Conservation (phyloP, 805 yeast species). For the Cyberlindnera suaveolens region DNA sequence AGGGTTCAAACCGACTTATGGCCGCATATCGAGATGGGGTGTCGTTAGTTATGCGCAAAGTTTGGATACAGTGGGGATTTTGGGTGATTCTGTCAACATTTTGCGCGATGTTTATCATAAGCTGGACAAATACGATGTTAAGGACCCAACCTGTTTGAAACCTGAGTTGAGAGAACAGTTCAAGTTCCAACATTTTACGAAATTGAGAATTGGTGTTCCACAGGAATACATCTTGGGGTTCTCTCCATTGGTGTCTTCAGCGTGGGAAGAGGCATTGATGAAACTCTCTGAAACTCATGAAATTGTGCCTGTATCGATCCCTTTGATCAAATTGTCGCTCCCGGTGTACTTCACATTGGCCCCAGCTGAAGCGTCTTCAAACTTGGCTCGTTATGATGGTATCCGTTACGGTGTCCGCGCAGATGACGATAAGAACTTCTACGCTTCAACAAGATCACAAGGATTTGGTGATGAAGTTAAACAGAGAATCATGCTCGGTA, state of each 20-base stretch:
- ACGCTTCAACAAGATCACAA: slow-evolving; percentile 50
- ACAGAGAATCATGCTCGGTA: slow-evolving; percentile 78
- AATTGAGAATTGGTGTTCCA: slow-evolving; percentile 64
- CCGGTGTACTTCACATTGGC: slow-evolving; percentile 85
- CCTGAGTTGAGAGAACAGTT: slow-evolving; percentile 26
- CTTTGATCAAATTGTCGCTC: slow-evolving; percentile 57
- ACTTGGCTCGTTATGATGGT: slow-evolving; percentile 87
- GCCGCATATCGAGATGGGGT: slow-evolving; percentile 88
- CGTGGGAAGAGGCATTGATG: slow-evolving; percentile 42
- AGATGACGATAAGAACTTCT: slow-evolving; percentile 33
- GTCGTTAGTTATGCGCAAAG: slow-evolving; percentile 90
- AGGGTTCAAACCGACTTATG: slow-evolving; percentile 94
- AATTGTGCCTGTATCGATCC: slow-evolving; percentile 61
- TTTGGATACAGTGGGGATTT: slow-evolving; percentile 87
- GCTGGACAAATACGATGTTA: slow-evolving; percentile 55
- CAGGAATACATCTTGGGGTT: slow-evolving; percentile 59
- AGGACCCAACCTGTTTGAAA: slow-evolving; percentile 73
- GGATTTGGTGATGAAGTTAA: slow-evolving; percentile 83
- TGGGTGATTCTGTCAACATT: slow-evolving; percentile 43
- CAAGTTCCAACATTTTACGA: slow-evolving; percentile 4
- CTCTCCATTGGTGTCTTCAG: slow-evolving; percentile 36
- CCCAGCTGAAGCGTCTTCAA: slow-evolving; percentile 92
- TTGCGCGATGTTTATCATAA: slow-evolving; percentile 45
- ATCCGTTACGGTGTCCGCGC: slow-evolving; percentile 69
- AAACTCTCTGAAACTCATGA: slow-evolving; percentile 37